Evolutionary conservation across 768 basidiomycete species (phyloP), one percentile per base, ranked within the genome.

Genomic region (Lentinula boryana): DNA sequence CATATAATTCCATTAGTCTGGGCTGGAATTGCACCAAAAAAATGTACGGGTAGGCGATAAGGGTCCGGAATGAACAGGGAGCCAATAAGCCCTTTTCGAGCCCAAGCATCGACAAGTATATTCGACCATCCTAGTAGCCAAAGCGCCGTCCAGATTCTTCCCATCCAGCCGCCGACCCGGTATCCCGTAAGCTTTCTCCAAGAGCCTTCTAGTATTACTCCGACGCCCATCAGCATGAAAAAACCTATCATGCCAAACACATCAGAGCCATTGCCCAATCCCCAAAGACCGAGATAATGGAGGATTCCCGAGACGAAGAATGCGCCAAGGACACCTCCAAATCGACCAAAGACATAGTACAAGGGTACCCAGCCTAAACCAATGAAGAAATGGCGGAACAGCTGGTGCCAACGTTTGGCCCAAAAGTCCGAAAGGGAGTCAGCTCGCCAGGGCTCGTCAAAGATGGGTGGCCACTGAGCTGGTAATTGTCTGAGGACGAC

Each of bases 401-500:
- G 62, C 65, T 88, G 87, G 64, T 90, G 88, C 88, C 89, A 90
- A n/a, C 80, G 72, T 59, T 63, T 68, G 3, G 79, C 75, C 89
- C 88, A 90, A 60, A 86, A 82, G 23, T 84, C 79, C 40, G 73
- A 69, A n/a, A 90, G 70, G 4, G 86, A 88, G 3, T 82, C 83
- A 0, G 84, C 68, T 9, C 68, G 44, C 80, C 81, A 89, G 3
- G 88, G 88, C 5, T 71, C 55, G 58, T 81, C 73, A 68, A 88
- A 87, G 23, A 84, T 61, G 1, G 85, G 87, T 0, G 88, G 88
- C 86, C 86, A 89, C 54, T 83, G 76, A 0, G 71, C 73, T 0
- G 80, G 78, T 50, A 74, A 63, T 67, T 87, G 84, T 27, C 68
- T 65, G 50, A 87, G 76, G 32, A 85, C 54, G 40, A 76, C 51